Evolutionary conservation across 139 green algal species (phyloP).

Genomic region (Coccomyxa sp.): DNA sequence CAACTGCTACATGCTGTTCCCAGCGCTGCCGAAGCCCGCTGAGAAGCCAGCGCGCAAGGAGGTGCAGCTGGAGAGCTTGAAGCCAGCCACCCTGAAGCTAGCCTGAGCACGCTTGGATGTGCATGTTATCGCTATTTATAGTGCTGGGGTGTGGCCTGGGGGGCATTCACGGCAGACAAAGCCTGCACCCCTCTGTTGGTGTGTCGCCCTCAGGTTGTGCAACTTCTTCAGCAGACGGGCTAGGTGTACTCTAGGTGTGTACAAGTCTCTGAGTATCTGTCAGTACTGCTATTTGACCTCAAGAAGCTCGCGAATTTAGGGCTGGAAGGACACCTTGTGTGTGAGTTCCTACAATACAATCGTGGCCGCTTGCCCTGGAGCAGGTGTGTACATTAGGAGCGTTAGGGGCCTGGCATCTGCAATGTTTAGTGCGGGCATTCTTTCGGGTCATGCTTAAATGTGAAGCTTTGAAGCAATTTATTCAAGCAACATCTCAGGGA

Average conservation of each 20-base stretch:
- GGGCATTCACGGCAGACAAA: background rate
- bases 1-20: slow-evolving; percentile 89
- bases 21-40: slow-evolving; percentile 22
- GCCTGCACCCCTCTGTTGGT: background rate
- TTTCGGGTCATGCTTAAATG: no score
- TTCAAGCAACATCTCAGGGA: no score
- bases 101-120: background rate
- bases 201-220: background rate
- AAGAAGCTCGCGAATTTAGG: no score
- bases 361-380: no score
- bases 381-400: no score
- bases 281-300: background rate
- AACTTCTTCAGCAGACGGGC: background rate
- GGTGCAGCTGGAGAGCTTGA: background rate
- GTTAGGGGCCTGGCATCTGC: no score
- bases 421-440: no score
- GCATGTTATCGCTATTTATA: background rate
- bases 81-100: background rate
- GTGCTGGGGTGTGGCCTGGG: background rate
- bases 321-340: no score
- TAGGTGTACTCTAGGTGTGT: background rate
- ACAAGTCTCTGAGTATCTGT: background rate
- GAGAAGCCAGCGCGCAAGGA: background rate
- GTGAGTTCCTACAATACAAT: no score
- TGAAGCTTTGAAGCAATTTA: no score